These are phyloP conservation scores for Nowakowskiella sp. DNA, from an alignment of 192 early-diverging fungal genomes.

Conservation along the genomic window DNA sequence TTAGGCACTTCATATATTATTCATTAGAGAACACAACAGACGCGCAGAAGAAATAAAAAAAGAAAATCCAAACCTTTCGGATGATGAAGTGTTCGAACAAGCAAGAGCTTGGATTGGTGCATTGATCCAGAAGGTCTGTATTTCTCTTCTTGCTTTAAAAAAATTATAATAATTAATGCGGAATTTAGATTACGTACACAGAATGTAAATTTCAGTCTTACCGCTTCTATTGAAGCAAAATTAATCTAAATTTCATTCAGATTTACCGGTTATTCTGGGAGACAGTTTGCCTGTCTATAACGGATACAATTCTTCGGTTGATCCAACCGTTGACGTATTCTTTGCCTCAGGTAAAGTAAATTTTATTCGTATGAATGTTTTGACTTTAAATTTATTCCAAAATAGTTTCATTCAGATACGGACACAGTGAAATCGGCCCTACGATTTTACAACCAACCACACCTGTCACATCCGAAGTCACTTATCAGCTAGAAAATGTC, in stretches of 20 bases:
- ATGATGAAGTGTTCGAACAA: slow-evolving; percentile 1
- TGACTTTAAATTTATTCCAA: too few species aligned
- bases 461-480: too few species aligned
- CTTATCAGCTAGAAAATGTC: too few species aligned
- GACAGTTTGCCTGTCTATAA: not conserved
- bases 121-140: slow-evolving; percentile 3
- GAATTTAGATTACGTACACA: too few species aligned
- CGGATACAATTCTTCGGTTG: not conserved
- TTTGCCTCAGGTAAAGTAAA: too few species aligned
- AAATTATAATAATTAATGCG: not conserved
- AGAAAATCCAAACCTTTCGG: not conserved
- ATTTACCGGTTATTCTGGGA: not conserved
- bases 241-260: too few species aligned
- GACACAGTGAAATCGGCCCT: slow-evolving; percentile 1
- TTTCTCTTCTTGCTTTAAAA: too few species aligned
- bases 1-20: slow-evolving; percentile 9
- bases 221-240: too few species aligned
- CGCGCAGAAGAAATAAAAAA: not conserved
- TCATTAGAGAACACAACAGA: slow-evolving; percentile 13
- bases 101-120: slow-evolving; percentile 4
- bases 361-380: too few species aligned
- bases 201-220: too few species aligned
- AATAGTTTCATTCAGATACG: slow-evolving; percentile 1
- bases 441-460: too few species aligned
- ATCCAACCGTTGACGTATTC: slow-evolving; percentile 4